Evolutionary conservation across 371 early-diverging fungal species (phyloP), one percentile per base, ranked within the genome.

Genomic region (Rhizopus microsporus): DNA sequence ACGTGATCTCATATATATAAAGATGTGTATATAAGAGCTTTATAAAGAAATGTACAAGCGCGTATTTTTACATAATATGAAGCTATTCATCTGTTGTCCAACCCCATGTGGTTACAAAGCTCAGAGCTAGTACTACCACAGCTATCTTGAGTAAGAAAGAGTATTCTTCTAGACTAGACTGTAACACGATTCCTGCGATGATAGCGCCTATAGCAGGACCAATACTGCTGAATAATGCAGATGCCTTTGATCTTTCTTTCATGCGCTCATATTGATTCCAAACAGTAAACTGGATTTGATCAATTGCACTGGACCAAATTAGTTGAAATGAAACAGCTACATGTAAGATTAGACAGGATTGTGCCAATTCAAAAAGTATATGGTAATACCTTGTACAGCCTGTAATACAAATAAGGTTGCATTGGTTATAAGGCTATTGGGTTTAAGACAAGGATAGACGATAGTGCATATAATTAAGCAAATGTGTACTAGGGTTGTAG

Each of bases 31-130:
- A 23, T 23, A 23, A 23, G 2, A 23, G 2, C 23, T 23, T 23
- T 23, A 23, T 23, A 23, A 23, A 23, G 23, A 23, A 23, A 23
- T 23, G 23, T 23, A 23, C 23, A 23, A 23, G 23, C 23, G 23
- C 23, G 23, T 23, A 23, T 23, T 23, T 23, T 23, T 23, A 23
- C 23, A 23, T 2, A 2, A 23, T 23, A 23, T 23, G 6, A 45
- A 35, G 13, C 61, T 45, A 67, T 39, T 72, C 67, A 8, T 59
- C 51, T 12, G 64, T 54, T 16, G 68, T 68, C 76, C 72, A 72
- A n/a, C 76, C 76, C 76, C 76, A 76, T 17, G 76, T 66, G 4
- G 71, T 49, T 30, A 76, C 69, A 42, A 72, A 72, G 50, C 76
- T 76, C 4, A 70, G 50, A 23, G 71, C 59, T 4, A 62, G 56